Base-by-base conservation (phyloP, 2,329 filamentous ascomycete species). In the Cladophialophora carrionii region DNA sequence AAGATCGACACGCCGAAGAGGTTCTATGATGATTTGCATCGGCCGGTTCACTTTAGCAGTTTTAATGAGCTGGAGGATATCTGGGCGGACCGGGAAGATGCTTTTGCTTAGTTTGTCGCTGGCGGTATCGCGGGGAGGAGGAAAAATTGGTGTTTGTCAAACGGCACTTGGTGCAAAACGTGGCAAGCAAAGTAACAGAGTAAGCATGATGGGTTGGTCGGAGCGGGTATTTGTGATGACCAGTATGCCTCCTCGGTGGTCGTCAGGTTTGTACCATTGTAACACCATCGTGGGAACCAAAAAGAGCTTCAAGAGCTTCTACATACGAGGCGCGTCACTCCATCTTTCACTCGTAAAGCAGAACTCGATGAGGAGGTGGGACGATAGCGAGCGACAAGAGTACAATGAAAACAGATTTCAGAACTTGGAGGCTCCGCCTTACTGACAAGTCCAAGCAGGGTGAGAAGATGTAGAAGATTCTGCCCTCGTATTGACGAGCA, bases 61-160 rank as follows among this genome's bases (percentile, higher is more conserved):
- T 99, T 99, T 80, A 92, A 93, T 0, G 94, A 99, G 82, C 79
- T 99, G 76, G 95, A 99, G 80, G 94, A 99, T 78, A 90, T 96
- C 49, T 96, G 93, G 87, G 93, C 97, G 54, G 95, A 99, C 78
- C 85, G 92, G 73, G 87, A 87, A 69, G 94, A 99, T 81, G 94
- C 93, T 77, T 96, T 99, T 81, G 94, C 92, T 72, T 98, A 85
- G 83, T 20, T 43, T 43, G 17, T n/a, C 37, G n/a, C 37, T 17
- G 17, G 17, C 2, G 14, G 34, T 41, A 17, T 6, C 12, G 34
- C 14, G 34, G 7, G 34, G 6, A 43, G 6, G 37, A 43, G 34
- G 34, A 43, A 43, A n/a, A 43, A 14, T 8, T n/a, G 5, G 37
- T 17, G n/a, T 43, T 43, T 8, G 17, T 43, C 37, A 6, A 43